phyloP scores from a whole-genome alignment of 2,329 filamentous ascomycete species.

The Decorospora gaudefroyi region DNA sequence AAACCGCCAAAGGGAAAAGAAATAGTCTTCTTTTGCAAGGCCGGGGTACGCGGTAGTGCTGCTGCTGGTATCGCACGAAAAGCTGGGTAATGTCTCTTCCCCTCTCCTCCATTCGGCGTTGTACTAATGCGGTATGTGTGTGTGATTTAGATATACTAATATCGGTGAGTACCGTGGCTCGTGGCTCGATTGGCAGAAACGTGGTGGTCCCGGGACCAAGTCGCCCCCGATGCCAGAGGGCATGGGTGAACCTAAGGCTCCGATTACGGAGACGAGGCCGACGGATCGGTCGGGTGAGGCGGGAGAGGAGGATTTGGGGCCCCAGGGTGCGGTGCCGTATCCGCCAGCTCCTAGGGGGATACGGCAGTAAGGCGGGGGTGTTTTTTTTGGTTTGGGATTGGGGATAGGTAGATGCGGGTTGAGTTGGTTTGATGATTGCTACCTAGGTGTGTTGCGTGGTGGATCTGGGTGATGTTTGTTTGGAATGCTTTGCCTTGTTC shows the following conservation, averaged over 20 bases:
- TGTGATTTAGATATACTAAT: conserved; percentile 64
- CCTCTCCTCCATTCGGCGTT: too few relatives aligned
- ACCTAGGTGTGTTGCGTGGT: too few relatives aligned
- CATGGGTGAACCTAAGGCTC: conserved; percentile 22
- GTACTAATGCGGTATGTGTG: too few relatives aligned
- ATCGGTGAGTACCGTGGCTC: conserved; percentile 75
- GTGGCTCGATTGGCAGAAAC: conserved; percentile 80
- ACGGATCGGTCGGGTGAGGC: conserved; percentile 14
- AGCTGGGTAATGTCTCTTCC: conserved; percentile 63
- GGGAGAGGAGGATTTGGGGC: conserved; percentile 24
- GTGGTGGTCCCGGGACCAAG: conserved; percentile 62
- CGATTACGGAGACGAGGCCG: conserved; percentile 21
- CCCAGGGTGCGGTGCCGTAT: conserved; percentile 9
- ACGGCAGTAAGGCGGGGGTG: conserved; percentile 5
- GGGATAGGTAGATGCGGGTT: too few relatives aligned
- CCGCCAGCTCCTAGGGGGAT: conserved; percentile 2
- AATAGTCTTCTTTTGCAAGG: conserved; percentile 84
- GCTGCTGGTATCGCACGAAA: conserved; percentile 77
- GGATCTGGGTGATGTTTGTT: too few relatives aligned
- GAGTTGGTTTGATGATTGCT: too few relatives aligned
- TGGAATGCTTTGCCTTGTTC: too few relatives aligned
- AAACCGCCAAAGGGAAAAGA: conserved; percentile 35
- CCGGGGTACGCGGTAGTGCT: conserved; percentile 78
- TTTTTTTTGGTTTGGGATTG: too few relatives aligned
- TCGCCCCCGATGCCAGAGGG: conserved; percentile 24